Base-by-base conservation (phyloP, 1,284 basidiomycete genomes). In the Wallemia hederae region DNA sequence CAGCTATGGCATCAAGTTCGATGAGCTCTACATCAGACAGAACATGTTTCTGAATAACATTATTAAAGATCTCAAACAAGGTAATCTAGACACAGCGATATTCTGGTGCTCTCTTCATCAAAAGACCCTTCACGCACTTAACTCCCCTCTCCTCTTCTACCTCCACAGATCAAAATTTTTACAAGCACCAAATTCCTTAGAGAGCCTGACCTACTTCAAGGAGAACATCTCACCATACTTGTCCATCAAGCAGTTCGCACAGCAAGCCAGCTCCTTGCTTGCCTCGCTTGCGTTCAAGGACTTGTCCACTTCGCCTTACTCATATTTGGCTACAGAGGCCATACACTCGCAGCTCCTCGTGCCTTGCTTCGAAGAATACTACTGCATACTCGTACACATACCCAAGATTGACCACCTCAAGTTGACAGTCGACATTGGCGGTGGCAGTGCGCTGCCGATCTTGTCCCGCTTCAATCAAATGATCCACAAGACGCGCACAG, bases 391-490 rank as follows among this genome's bases (percentile, higher is more conserved):
- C 65, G 73, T 89, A 27, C 83, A 84, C 1, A 84, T 91, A 80
- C 83, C 89, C 63, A 78, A 83, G 62, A 85, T 91, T 65, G 80
- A 87, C 14, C 86, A 89, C 0, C 74, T 97, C 55, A 76, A 82
- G 59, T 84, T 92, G 2, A 82, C 87, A 0, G 85, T 85, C 0
- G 87, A 91, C 67, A 82, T 96, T 59, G 91, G 91, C 1, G 86
- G 85, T 0, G 84, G 86, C 2, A 86, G 88, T 0, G 88, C 88
- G 0, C 71, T 96, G 61, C 82, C 82, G 14, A 78, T 82, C 63
- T 91, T 94, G 62, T 86, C 92, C 73, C 94, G 92, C 70, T 89
- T 86, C 7, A 77, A 85, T 63, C 84, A 83, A 64, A 82, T 96
- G 28, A 88, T 96, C 84, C 80, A 86, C 65, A 85, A 91, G 67